These are phyloP conservation scores for Boletus speciosus DNA, from an alignment of 768 basidiomycete genomes.

Conservation along the genomic window DNA sequence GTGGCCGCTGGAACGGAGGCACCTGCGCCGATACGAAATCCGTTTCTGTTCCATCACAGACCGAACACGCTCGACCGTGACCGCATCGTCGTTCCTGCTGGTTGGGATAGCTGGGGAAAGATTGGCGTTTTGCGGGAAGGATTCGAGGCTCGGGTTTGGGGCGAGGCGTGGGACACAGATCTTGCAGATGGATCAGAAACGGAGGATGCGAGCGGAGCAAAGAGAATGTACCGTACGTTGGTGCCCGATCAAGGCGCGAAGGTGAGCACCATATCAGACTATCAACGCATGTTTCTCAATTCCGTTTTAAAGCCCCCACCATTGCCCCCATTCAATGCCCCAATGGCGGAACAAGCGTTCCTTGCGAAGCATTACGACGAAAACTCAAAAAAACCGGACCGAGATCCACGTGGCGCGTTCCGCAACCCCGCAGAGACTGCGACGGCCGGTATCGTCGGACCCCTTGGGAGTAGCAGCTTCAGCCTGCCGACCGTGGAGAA, in stretches of 20 bases:
- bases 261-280: conserved; percentile 38
- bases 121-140: conserved; percentile 86
- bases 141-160: conserved; percentile 81
- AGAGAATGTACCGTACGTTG: conserved; percentile 62
- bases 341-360: conserved; percentile 87
- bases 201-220: conserved; percentile 51
- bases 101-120: conserved; percentile 99
- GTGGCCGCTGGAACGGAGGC: conserved; percentile 33
- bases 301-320: conserved; percentile 48
- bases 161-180: conserved; percentile 77
- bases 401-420: conserved; percentile 87
- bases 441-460: conserved; percentile 80
- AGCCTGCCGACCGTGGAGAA: conserved; percentile 84
- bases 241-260: conserved; percentile 75
- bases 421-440: conserved; percentile 66
- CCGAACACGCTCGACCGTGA: conserved; percentile 94
- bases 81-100: conserved; percentile 85
- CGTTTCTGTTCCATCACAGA: conserved; percentile 82
- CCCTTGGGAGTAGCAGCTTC: conserved; percentile 84
- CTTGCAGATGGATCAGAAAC: conserved; percentile 44
- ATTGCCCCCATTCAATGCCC: conserved; percentile 73
- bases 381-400: conserved; percentile 83
- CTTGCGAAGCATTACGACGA: conserved; percentile 89
- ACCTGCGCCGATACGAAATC: conserved; percentile 58
- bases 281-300: background rate